Evolutionary conservation across 2,329 filamentous ascomycete species (phyloP), one percentile per base, ranked within the genome.

Genomic region (Fusarium aywerte): DNA sequence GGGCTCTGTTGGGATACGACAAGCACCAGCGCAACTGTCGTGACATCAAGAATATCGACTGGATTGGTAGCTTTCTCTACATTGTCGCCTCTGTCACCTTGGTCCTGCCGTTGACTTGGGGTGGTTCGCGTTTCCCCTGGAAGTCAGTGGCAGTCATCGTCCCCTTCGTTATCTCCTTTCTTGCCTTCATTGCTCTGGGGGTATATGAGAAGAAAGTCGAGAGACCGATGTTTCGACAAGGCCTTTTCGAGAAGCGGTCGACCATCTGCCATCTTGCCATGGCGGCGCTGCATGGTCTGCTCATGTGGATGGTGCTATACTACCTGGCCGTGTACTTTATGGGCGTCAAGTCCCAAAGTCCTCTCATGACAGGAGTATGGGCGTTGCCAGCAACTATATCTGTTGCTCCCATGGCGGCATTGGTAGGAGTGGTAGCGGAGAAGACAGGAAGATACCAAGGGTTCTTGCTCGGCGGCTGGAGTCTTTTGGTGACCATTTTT

Each of bases 401-500:
- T 3, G 85, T 91, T 11, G 88, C 88, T 0, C 87, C 89, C 0
- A 83, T 86, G 51, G 85, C 85, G 5, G 80, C 89, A 35, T 72
- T 85, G 0, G 83, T 85, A 7, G 89, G 87, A 16, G 72, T 86
- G 45, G 59, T 83, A 7, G 85, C 88, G 42, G 82, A 84, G 6
- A 78, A 81, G 18, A 87, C 83, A 1, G 88, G 87, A 8, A 79
- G 77, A 40, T 92, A 91, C 75, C 83, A 87, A 68, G 86, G 83
- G 82, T 82, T 85, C 1, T 79, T 89, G 58, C 88, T 87, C 82
- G 57, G 69, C 4, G 90, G 90, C 25, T 92, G 90, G 89, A 65
- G 76, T 4, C 70, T 90, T 4, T 81, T 85, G 3, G 87, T 85
- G 0, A 68, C 89, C 3, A 88, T 89, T 4, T 77, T 84, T 7